These are phyloP conservation scores for Cyanodermella asteris DNA, from an alignment of 2,329 filamentous ascomycete genomes.

Conservation along the genomic window DNA sequence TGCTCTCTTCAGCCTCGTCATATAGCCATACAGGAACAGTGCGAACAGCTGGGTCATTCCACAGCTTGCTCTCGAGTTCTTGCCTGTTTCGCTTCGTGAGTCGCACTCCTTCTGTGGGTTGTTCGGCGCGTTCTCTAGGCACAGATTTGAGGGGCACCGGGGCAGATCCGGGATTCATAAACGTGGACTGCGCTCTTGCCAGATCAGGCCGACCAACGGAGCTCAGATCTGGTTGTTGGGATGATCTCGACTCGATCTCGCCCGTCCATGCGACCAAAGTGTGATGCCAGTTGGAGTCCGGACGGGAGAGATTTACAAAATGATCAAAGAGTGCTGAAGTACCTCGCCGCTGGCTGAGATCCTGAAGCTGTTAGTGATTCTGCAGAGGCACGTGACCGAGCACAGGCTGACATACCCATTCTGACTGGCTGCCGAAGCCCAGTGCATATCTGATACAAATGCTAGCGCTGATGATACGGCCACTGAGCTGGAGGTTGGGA, in stretches of 20 bases:
- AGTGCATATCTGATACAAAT: slow-evolving; percentile 42
- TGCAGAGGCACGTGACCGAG: slow-evolving; percentile 1
- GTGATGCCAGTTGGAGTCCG: slow-evolving; percentile 69
- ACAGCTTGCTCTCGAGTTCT: slow-evolving; percentile 52
- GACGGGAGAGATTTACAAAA: slow-evolving; percentile 69
- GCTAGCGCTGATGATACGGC: slow-evolving; percentile 40
- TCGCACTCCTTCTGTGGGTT: slow-evolving; percentile 44
- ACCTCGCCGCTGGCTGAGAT: slow-evolving; percentile 55
- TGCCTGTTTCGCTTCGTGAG: slow-evolving; percentile 49
- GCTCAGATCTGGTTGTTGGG: slow-evolving; percentile 12
- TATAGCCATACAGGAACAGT: slow-evolving; percentile 77
- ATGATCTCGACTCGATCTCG: slow-evolving; percentile 51
- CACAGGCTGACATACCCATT: slow-evolving; percentile 27
- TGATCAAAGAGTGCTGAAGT: slow-evolving; percentile 87
- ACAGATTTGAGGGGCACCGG: slow-evolving; percentile 52
- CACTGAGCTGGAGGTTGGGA: slow-evolving; percentile 35
- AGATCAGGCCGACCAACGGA: slow-evolving; percentile 15
- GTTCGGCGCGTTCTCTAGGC: slow-evolving; percentile 29
- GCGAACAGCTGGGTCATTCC: slow-evolving; percentile 50
- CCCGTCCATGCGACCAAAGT: slow-evolving; percentile 89
- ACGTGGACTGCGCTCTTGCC: slow-evolving; percentile 14
- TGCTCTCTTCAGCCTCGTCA: slow-evolving; percentile 48
- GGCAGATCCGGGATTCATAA: slow-evolving; percentile 54
- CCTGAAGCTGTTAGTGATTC: slow-evolving; percentile 25
- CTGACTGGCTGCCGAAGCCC: slow-evolving; percentile 26